Evolutionary conservation across 225 moss, liverwort and hornwort genomes (phyloP).

Genomic region (Sphagnum contortum): DNA sequence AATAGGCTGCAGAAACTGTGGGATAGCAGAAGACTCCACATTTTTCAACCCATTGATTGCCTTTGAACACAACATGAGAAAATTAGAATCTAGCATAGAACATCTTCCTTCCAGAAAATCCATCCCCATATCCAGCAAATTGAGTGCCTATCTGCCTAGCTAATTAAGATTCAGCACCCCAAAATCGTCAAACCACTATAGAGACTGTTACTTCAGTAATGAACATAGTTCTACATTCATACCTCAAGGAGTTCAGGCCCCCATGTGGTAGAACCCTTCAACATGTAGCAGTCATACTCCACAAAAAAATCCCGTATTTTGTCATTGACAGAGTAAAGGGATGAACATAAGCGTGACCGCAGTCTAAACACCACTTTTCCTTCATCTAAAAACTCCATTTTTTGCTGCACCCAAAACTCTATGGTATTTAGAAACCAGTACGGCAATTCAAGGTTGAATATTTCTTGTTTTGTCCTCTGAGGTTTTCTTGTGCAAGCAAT

Average conservation of each 20-base stretch:
- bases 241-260: conserved; percentile 97
- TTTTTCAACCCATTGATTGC: conserved; percentile 86
- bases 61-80: conserved; percentile 11
- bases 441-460: no score
- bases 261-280: conserved; percentile 80
- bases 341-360: conserved; percentile 78
- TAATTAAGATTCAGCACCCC: no score
- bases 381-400: conserved; percentile 89
- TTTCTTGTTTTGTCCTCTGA: no score
- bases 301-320: conserved; percentile 86
- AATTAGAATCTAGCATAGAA: no score
- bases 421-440: no score
- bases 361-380: conserved; percentile 74
- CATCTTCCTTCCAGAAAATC: no score
- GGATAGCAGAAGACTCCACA: conserved; percentile 78
- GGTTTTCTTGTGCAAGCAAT: no score
- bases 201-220: no score
- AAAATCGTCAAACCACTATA: no score
- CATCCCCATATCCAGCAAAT: no score
- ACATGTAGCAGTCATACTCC: conserved; percentile 85
- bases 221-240: background rate
- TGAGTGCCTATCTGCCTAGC: no score
- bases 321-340: conserved; percentile 87
- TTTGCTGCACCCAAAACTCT: conserved; percentile 43
- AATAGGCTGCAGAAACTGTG: conserved; percentile 86